These are phyloP conservation scores for Hyphodiscus sp. DNA, from an alignment of 2,329 filamentous ascomycete genomes.

Conservation along the genomic window DNA sequence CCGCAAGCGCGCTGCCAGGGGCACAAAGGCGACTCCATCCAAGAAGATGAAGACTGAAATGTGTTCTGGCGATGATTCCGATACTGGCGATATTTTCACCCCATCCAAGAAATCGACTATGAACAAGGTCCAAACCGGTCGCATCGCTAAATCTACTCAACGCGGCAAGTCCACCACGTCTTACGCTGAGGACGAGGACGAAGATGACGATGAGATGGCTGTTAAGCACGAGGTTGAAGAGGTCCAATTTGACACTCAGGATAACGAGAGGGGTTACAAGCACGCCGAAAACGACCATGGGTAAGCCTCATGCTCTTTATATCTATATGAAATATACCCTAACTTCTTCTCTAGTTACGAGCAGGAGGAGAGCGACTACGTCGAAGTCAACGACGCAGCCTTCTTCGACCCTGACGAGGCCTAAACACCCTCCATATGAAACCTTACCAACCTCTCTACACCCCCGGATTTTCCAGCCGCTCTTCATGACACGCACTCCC, in stretches of 20 bases:
- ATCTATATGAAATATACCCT: too few species aligned
- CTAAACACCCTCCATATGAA: neutral
- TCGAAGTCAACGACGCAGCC: neutral
- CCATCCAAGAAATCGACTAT: constrained; percentile 16
- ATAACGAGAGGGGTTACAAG: neutral
- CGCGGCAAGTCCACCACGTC: neutral
- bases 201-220: constrained; percentile 1
- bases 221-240: neutral
- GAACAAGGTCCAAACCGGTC: constrained; percentile 19
- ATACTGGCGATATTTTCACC: constrained; percentile 4
- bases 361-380: too few species aligned
- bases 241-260: neutral
- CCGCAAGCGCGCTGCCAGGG: neutral
- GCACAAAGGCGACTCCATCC: neutral
- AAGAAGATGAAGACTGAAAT: constrained; percentile 9
- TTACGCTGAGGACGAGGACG: constrained; percentile 6
- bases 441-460: too few species aligned
- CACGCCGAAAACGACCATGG: neutral
- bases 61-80: constrained; percentile 7
- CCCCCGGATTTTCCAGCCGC: too few species aligned
- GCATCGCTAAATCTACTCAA: constrained; percentile 6
- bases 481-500: neutral
- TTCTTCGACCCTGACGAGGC: neutral
- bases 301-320: neutral
- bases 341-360: neutral